Evolutionary conservation across 805 yeast species (phyloP).

Genomic region (Kluyveromyces aestuarii): DNA sequence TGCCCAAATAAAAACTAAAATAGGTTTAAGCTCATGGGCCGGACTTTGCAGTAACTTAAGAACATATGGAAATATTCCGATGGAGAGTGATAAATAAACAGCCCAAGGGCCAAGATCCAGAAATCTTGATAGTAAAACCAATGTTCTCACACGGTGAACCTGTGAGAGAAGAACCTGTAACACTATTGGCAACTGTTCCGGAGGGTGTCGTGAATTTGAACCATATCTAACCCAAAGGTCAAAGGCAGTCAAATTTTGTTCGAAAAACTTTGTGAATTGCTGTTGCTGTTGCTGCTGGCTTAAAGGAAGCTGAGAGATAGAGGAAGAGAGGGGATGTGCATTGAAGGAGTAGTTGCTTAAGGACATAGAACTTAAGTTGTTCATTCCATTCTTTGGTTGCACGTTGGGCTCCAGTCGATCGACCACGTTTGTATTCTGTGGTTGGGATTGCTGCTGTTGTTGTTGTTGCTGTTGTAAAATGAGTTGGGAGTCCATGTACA

Average conservation of each 20-base stretch:
- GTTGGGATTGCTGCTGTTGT: constrained; percentile 8
- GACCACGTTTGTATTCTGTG: constrained; percentile 12
- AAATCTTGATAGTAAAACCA: constrained; percentile 73
- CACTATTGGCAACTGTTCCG: constrained; percentile 91
- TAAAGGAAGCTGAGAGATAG: constrained; percentile 3
- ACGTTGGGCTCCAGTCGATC: constrained; percentile 5
- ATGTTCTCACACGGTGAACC: constrained; percentile 84
- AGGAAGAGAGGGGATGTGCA: constrained; percentile 3
- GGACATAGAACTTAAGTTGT: constrained; percentile 30
- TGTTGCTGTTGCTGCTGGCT: constrained; percentile 33
- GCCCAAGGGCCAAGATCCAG: constrained; percentile 98
- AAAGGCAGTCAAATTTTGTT: constrained; percentile 92
- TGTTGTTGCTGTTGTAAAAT: constrained; percentile 20
- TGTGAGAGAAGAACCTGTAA: constrained; percentile 88
- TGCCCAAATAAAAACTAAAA: constrained; percentile 94
- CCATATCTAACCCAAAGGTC: constrained; percentile 94
- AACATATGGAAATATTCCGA: constrained; percentile 94
- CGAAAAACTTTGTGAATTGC: constrained; percentile 89
- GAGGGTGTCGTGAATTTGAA: constrained; percentile 73
- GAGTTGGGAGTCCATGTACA: constrained; percentile 17
- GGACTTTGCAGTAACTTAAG: constrained; percentile 85
- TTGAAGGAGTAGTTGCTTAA: constrained; percentile 20
- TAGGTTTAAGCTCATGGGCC: constrained; percentile 91
- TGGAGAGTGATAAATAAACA: constrained; percentile 81
- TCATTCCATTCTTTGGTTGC: constrained; percentile 25